Conservation (phyloP, 768 basidiomycete genomes). For the Chiua virens region DNA sequence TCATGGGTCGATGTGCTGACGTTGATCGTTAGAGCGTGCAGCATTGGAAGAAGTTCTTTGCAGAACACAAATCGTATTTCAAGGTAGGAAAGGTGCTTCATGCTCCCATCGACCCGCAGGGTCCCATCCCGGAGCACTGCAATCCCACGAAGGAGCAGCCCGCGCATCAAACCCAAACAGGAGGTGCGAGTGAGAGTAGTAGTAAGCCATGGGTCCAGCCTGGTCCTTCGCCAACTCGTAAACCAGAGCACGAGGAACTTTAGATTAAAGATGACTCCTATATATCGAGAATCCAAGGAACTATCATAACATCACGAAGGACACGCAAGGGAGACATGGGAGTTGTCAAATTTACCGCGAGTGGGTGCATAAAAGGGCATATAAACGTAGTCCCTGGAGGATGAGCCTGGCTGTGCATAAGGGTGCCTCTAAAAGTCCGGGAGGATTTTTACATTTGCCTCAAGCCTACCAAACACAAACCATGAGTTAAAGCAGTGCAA, state of each 20-base stretch:
- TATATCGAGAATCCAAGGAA: slow-evolving; percentile 5
- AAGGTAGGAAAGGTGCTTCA: slow-evolving; percentile 79
- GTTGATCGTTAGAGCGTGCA: slow-evolving; percentile 54
- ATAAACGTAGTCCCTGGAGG: slow-evolving; percentile 21
- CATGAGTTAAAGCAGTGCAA: slow-evolving; percentile 20
- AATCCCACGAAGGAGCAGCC: slow-evolving; percentile 55
- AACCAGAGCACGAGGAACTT: slow-evolving; percentile 26
- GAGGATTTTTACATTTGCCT: slow-evolving; percentile 18
- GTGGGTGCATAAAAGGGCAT: slow-evolving; percentile 25
- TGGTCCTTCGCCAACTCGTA: slow-evolving; percentile 8
- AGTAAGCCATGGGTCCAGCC: slow-evolving; percentile 28
- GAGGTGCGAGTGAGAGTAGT: slow-evolving; percentile 25
- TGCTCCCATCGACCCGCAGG: slow-evolving; percentile 71
- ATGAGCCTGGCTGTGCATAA: not conserved
- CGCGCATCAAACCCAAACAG: slow-evolving; percentile 20
- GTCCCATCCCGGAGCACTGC: slow-evolving; percentile 75
- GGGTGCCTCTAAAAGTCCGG: not conserved
- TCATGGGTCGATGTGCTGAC: not conserved
- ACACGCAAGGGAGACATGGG: slow-evolving; percentile 26
- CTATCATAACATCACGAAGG: slow-evolving; percentile 20
- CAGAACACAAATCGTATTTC: slow-evolving; percentile 73
- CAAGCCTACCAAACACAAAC: slow-evolving; percentile 27
- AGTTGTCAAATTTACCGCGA: slow-evolving; percentile 2
- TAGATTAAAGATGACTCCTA: slow-evolving; percentile 26
- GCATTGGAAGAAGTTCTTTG: slow-evolving; percentile 92